phyloP scores from a whole-genome alignment of 129 eudicot genomes.

The Smallanthus sonchifolius region DNA sequence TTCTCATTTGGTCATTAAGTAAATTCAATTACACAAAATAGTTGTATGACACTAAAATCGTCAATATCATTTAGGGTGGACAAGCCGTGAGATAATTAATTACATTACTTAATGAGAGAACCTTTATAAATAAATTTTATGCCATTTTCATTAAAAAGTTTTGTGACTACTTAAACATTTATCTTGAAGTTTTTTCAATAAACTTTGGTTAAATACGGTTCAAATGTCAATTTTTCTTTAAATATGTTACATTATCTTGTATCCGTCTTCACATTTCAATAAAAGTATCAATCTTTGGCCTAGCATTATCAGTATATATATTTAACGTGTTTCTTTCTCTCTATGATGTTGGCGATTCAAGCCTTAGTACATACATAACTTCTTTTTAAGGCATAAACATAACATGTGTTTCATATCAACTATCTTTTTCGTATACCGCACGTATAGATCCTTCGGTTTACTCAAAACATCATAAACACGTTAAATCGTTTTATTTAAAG shows the following conservation, averaged over 20 bases:
- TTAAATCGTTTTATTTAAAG: too few species aligned
- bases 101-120: not conserved
- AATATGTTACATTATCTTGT: not conserved
- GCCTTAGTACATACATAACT: not conserved
- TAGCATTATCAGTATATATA: not conserved
- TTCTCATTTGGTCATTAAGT: too few species aligned
- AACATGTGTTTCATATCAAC: not conserved
- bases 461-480: not conserved
- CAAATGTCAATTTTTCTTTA: not conserved
- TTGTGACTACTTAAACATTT: not conserved
- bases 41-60: too few species aligned
- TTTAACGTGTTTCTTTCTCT: not conserved
- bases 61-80: not conserved
- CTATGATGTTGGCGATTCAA: not conserved
- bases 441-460: not conserved
- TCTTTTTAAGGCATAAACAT: not conserved
- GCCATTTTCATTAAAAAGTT: not conserved
- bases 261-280: not conserved
- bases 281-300: not conserved
- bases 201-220: not conserved
- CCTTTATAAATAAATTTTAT: not conserved
- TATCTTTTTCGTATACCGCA: not conserved
- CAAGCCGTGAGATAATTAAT: not conserved
- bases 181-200: not conserved
- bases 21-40: too few species aligned